Conservation (phyloP, 176 grass and related monocot species). For the Cymbopogon citratus region DNA sequence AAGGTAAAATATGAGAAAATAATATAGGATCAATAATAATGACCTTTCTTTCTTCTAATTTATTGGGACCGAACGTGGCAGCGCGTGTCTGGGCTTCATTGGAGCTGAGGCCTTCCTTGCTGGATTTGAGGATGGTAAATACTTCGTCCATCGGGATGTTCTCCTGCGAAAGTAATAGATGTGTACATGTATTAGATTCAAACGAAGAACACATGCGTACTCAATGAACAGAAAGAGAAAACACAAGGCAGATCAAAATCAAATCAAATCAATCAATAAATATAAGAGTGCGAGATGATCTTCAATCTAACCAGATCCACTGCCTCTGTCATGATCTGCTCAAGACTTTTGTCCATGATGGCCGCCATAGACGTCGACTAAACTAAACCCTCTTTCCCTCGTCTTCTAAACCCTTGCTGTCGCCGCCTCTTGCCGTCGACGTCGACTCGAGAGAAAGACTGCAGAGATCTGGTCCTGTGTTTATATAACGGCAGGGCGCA, state of each 20-base stretch:
- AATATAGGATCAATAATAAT: neutral
- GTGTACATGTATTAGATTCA: neutral
- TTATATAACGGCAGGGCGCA: too few relatives aligned
- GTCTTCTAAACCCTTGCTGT: too few relatives aligned
- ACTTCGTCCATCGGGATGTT: conserved; percentile 69
- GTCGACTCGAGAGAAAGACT: too few relatives aligned
- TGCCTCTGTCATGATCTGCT: neutral
- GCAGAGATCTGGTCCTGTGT: too few relatives aligned
- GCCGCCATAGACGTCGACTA: too few relatives aligned
- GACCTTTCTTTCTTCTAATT: conserved; percentile 83
- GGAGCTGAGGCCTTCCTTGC: conserved; percentile 41
- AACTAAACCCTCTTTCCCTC: too few relatives aligned
- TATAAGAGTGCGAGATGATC: neutral
- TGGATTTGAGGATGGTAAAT: conserved; percentile 54
- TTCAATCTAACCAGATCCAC: neutral
- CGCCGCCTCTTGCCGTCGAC: too few relatives aligned
- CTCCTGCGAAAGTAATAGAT: conserved; percentile 32
- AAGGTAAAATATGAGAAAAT: neutral
- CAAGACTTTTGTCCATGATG: neutral
- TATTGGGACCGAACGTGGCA: conserved; percentile 71
- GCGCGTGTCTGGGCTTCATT: conserved; percentile 36
- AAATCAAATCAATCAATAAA: neutral
- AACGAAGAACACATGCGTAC: neutral
- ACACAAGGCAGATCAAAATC: neutral
- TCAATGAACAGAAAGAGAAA: neutral